Percentiles rank a stretch among this genome's conserved stretches.
These are phyloP conservation scores for Dendrobium catenatum DNA, from an alignment of 106 monocot genomes.

Conservation along the genomic window DNA sequence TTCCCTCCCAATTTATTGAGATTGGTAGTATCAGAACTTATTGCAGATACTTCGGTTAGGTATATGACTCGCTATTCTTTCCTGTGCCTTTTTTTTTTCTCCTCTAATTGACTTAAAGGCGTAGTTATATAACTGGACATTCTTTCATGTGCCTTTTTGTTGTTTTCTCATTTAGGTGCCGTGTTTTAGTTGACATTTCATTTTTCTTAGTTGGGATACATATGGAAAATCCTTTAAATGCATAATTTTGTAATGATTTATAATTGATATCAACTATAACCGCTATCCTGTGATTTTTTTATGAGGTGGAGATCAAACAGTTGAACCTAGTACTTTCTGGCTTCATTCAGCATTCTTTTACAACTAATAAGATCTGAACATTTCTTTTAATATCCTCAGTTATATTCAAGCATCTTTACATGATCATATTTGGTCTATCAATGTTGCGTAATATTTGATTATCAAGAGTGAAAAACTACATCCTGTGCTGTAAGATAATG, in stretches of 20 bases:
- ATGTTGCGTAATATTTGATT: background rate
- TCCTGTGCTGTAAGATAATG: background rate
- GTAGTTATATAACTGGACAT: no score
- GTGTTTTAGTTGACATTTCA: no score
- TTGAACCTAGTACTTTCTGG: background rate
- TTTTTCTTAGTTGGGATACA: background rate
- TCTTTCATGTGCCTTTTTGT: no score
- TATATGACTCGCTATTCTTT: no score
- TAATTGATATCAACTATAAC: background rate
- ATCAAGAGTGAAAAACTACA: background rate
- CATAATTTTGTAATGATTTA: background rate
- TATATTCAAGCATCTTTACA: background rate
- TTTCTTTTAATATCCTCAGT: background rate
- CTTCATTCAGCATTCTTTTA: background rate
- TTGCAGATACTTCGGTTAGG: no score
- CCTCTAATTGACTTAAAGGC: no score
- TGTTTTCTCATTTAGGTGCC: no score
- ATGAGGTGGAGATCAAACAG: background rate
- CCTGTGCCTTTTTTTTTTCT: no score
- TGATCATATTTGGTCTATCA: constrained; percentile 1
- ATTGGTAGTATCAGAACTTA: no score
- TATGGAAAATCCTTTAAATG: background rate
- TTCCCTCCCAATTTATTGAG: no score
- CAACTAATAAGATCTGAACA: background rate
- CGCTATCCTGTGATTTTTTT: background rate